Base-by-base conservation (phyloP, 352 stramenopile genomes). In the Phytophthora cryptogea region DNA sequence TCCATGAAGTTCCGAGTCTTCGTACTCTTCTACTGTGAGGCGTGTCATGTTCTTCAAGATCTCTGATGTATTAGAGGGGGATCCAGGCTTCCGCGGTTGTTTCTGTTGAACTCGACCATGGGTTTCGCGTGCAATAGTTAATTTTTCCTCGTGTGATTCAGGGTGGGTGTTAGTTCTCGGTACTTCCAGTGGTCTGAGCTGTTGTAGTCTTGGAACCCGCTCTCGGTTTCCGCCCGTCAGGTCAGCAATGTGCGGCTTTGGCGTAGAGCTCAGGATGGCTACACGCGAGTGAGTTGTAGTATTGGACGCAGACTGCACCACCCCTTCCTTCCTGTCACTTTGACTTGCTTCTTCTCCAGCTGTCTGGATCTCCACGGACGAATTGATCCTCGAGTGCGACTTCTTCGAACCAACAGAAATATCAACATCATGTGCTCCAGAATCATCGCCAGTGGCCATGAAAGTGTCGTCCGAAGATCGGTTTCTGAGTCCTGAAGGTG, bases 1-100 rank as follows among this genome's bases (percentile, higher is more conserved):
- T 16, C 75, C 74, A 59, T 87, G 68, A 5, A 84, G 59, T 14
- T 87, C 80, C 10, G 61, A 51, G 36, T 86, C 78, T 55, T 86
- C 77, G 45, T 90, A 87, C 9, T 88, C 68, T 8, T 86, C 66
- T 1, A 35, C 54, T 40, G 63, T 72, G 35, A 76, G 54, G 14
- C 47, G 42, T 27, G 46, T 17, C 54, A 87, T 16, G 2, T 49
- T 51, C 10, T 62, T 63, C 3, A 75, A 16, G 5, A 8, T 7
- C 8, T 35, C 7, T 5, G 63, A 47, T 57, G 57, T 31, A 39
- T 52, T 53, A 30, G 27, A 32, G 30, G 46, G 1, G 6, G 59
- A 13, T 14, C 53, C 6, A 9, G 47, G 41, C 8, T 16, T 53
- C 14, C 31, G 37, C n/a, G 8, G 28, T 13, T 68, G 52, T 32